Evolutionary conservation across 306 rosid genomes (phyloP), one percentile per base, ranked within the genome.

Genomic region (Phaseolus lunatus): DNA sequence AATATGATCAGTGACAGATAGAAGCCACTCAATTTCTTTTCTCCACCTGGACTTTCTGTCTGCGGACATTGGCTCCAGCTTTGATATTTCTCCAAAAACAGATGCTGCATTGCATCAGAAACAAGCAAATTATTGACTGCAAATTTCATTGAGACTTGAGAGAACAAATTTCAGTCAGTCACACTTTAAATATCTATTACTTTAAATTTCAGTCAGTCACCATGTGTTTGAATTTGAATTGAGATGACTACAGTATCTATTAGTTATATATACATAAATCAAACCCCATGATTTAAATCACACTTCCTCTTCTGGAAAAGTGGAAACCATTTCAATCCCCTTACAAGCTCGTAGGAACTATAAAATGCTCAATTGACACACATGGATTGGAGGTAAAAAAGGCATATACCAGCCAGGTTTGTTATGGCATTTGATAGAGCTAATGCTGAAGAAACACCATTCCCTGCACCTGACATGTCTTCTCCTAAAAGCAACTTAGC

Each of bases 391-490:
- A 5, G 4, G n/a, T 2, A 3, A 7, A 4, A 33, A 53, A 11
- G n/a, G 14, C 27, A 13, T 5, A 50, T 67, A 95, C 98, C 97
- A 56, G 99, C 96, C 22, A 96, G 87, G 69, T 96, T 96, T 70
- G 99, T 96, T 59, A 89, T 81, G 75, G 99, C 89, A 83, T 96
- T 96, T 15, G 99, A 96, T 89, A 96, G 77, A 70, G 99, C 98
- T 78, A 92, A 74, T 44, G 98, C 99, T 9, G 99, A 96, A 80
- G 97, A 91, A 80, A 92, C 98, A 57, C 98, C 99, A 72, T 96
- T 96, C 59, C 98, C 99, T 56, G 97, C 98, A 70, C 98, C 99
- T 16, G 99, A 96, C 97, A 96, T 92, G 73, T 96, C 99, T 82
- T 96, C 99, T 50, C 98, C 99, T 77, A 96, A 61, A 73, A 96